Conservation (phyloP, 2,329 filamentous ascomycete species). For the Myriosclerotinia duriaeana region DNA sequence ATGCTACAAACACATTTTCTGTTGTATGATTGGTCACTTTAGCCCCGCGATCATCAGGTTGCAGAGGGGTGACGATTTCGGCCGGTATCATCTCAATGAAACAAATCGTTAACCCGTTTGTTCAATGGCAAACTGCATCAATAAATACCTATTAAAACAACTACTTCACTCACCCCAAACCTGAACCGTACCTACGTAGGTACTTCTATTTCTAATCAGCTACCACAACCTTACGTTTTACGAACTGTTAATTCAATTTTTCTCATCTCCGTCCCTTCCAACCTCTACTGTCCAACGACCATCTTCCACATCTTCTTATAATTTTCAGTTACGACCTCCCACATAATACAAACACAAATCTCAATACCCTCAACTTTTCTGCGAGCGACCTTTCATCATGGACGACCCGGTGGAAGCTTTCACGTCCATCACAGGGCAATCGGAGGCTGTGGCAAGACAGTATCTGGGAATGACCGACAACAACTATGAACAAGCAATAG, state of each 20-base stretch:
- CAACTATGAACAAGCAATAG: conserved; percentile 80
- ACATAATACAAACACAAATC: not conserved
- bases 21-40: not conserved
- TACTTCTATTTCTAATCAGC: not conserved
- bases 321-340: not conserved
- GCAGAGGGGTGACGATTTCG: conserved; percentile 23
- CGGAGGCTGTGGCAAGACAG: conserved; percentile 70
- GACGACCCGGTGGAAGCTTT: conserved; percentile 74
- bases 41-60: conserved; percentile 15
- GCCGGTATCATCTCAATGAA: not conserved
- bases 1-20: not conserved
- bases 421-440: conserved; percentile 75
- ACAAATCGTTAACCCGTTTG: not conserved
- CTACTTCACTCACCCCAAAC: not conserved
- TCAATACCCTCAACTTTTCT: not conserved
- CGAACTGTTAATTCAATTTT: not conserved
- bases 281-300: not conserved
- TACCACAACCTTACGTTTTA: not conserved
- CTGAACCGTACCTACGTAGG: not conserved
- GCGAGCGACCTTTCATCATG: conserved; percentile 29
- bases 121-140: not conserved
- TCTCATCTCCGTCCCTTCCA: not conserved
- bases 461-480: conserved; percentile 84
- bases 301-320: not conserved
- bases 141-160: not conserved